Evolutionary conservation across 495 filamentous ascomycete species (phyloP), one percentile per base, ranked within the genome.

Genomic region (Xeromyces bisporus): DNA sequence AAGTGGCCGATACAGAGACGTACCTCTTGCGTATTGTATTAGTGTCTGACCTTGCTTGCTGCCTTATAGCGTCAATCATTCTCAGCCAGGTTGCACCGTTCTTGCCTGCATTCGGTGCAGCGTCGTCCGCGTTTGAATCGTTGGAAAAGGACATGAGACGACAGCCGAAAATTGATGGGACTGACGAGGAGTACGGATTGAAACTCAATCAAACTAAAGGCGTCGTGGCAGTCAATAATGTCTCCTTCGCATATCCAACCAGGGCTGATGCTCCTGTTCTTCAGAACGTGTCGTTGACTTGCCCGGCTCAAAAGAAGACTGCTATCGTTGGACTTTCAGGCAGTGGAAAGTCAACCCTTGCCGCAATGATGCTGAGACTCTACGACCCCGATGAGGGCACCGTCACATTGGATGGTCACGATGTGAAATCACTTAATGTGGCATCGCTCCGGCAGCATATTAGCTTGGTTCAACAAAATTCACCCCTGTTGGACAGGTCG

Each of bases 261-360:
- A 54, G 77, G 16, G 64, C 71, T 1, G 63, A 73, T 21, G 48
- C 71, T 18, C 68, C 60, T 23, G 64, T 79, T 0, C 44, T 58
- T 18, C 44, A 54, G 16, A 42, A 67, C n/a, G 42, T 78, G 14
- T 58, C 50, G 26, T 35, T 78, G 5, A 51, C 43, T 0, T 60
- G 80, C 9, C 62, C 66, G 6, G 57, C 67, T 2, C 65, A 64
- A 24, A 67, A 73, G 36, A 56, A 62, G 21, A 75, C 76, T 1
- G 76, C 73, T 1, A 62, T 83, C 24, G 72, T 81, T 5, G 77
- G 77, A 10, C 51, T 73, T 7, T 78, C 75, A 9, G 77, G 77
- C 13, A 71, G 67, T 35, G 77, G 77, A n/a, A 83, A 83, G 40
- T 77, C 72, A 2, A 81, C 76, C 5, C 57, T 80, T 17, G 65